Base-by-base conservation (phyloP, 345 rosid genomes). In the Iberis pinnata region DNA sequence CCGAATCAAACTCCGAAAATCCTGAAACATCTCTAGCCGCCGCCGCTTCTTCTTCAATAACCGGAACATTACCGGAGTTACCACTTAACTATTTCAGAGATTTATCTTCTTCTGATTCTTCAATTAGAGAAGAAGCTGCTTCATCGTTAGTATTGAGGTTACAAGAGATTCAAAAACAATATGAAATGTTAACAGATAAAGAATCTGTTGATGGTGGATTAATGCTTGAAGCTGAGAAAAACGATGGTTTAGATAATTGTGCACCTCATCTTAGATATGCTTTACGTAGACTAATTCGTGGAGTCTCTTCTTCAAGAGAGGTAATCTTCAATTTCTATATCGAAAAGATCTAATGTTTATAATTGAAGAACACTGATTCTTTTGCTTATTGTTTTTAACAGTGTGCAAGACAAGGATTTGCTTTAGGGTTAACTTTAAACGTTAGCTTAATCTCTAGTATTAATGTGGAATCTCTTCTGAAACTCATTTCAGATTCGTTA, bases 351-450 rank as follows among this genome's bases (percentile, higher is more conserved):
- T 4, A 26, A 26, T 4, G 6, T 26, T 26, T 26, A 26, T 26
- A 4, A 26, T n/a, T n/a, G n/a, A n/a, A n/a, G n/a, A n/a, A 26
- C 29, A 26, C n/a, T n/a, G n/a, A n/a, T n/a, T n/a, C n/a, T 26
- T 26, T 26, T 26, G 29, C 8, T 26, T 26, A 4, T 26, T 26
- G 29, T 29, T 0, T 56, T 52, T 63, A 72, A 69, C 76, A 88
- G 97, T 88, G 88, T 64, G 99, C 95, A 32, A 86, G 97, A 60
- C 95, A 85, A 67, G 97, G 97, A 32, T 93, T 88, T 78, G 86
- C 99, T 1, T 74, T 92, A 73, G 98, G 94, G 52, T 73, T 92
- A 73, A 75, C 88, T 11, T 64, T 80, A 45, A 58, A 78, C 58
- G 50, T 83, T 56, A 59, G 79, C 45, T 41, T 70, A 9, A 71